Base-by-base conservation (phyloP, 768 basidiomycete genomes). In the Multifurca ochricompacta region DNA sequence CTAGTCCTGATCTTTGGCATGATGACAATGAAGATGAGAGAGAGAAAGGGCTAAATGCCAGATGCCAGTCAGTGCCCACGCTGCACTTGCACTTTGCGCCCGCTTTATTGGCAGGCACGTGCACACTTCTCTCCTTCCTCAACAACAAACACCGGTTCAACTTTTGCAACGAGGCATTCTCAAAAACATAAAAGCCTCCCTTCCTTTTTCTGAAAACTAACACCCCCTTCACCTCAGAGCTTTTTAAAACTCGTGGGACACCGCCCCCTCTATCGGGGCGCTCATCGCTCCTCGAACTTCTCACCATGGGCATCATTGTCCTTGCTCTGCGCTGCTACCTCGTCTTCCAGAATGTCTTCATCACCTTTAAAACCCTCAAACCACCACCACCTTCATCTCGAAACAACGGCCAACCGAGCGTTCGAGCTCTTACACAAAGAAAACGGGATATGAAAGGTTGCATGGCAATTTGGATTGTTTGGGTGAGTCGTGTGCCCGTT, bases 1-100 rank as follows among this genome's bases (percentile, higher is more conserved):
- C 83, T 82, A 40, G 94, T 97, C 64, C 80, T 81, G 68, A 97
- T 94, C 72, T 88, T 95, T 34, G 94, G 94, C 94, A 97, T 95
- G 55, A 58, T 52, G 60, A 62, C 58, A 56, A 43, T 23, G 48
- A 36, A 40, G 31, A 31, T 21, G 42, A 21, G 23, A 34, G 39
- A 18, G 18, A 25, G 25, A 11, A 11, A 8, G n/a, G 18, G 43
- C 28, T 11, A 27, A 50, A 42, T 32, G 6, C 11, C 31, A 6
- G 31, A 13, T 23, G 37, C 8, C 37, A 39, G n/a, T 18, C n/a
- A 39, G n/a, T 19, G 21, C 14, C 21, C n/a, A 32, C 11, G 31
- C 11, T 11, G 14, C 25, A 25, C 6, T 37, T 10, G 2, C 21
- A 11, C 21, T 25, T 19, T 42, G 23, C 21, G 9, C 28, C 11